These are phyloP conservation scores for Imleria badia DNA, from an alignment of 768 basidiomycete genomes.

Conservation along the genomic window DNA sequence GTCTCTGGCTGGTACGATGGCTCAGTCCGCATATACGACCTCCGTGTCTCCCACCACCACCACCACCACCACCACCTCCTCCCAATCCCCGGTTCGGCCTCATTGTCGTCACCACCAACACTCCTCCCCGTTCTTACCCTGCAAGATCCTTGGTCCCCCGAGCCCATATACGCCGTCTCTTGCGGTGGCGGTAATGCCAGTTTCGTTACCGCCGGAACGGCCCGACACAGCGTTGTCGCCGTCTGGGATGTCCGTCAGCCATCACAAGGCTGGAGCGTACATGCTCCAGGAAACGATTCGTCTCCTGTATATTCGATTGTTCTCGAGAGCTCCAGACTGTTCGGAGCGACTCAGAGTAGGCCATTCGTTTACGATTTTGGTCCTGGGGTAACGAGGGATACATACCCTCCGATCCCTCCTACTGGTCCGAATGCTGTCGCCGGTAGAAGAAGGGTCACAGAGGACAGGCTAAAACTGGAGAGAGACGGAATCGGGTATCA, in stretches of 20 bases:
- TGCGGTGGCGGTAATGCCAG: slow-evolving; percentile 68
- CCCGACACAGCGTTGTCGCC: slow-evolving; percentile 73
- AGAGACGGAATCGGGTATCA: slow-evolving; percentile 47
- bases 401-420: slow-evolving; percentile 46
- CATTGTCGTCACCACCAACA: slow-evolving; percentile 27
- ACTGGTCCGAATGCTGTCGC: slow-evolving; percentile 23
- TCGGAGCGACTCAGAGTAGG: slow-evolving; percentile 73
- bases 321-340: slow-evolving; percentile 76
- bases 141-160: slow-evolving; percentile 64
- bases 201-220: slow-evolving; percentile 74
- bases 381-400: slow-evolving; percentile 52
- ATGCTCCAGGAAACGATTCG: slow-evolving; percentile 75
- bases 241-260: slow-evolving; percentile 80
- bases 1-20: slow-evolving; percentile 87
- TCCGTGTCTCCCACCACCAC: slow-evolving; percentile 47
- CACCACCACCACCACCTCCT: slow-evolving; percentile 15
- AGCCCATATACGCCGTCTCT: slow-evolving; percentile 74
- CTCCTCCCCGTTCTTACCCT: slow-evolving; percentile 61
- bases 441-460: slow-evolving; percentile 14
- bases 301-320: slow-evolving; percentile 77
- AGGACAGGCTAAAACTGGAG: slow-evolving; percentile 31
- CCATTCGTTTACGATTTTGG: slow-evolving; percentile 83
- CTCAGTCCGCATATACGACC: slow-evolving; percentile 68
- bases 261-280: slow-evolving; percentile 67
- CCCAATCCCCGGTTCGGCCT: neutral